A percentile compares a stretch with the other conserved stretches of the same genome.
Evolutionary conservation across 345 rosid genomes (phyloP).

Genomic region (Brassica juncea): DNA sequence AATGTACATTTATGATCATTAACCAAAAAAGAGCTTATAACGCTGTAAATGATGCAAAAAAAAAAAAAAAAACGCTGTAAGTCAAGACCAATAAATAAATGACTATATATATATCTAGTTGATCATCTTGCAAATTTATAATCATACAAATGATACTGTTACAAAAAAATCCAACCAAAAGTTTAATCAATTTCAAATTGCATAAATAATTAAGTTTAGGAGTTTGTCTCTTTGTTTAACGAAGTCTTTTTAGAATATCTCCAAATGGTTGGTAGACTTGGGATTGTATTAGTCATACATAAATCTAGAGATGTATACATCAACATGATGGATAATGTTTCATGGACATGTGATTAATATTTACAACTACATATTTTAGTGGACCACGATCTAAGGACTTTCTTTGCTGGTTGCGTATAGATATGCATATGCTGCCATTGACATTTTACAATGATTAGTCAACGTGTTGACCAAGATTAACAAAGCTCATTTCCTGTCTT

Average conservation of each 20-base stretch:
- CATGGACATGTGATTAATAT: conserved; percentile 13
- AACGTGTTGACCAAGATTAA: conserved; percentile 30
- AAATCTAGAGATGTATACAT: neutral
- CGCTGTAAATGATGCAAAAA: neutral
- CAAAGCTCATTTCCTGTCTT: conserved; percentile 21
- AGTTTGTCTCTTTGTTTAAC: conserved; percentile 35
- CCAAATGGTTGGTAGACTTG: conserved; percentile 25
- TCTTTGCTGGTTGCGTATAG: conserved; percentile 32
- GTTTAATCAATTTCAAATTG: conserved; percentile 25
- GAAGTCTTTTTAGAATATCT: neutral
- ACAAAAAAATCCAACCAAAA: conserved; percentile 25
- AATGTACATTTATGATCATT: neutral
- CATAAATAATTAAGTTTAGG: conserved; percentile 7
- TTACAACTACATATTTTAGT: neutral
- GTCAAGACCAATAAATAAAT: neutral
- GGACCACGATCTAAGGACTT: conserved; percentile 35
- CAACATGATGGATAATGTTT: neutral
- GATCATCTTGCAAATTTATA: conserved; percentile 3
- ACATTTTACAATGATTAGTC: conserved; percentile 33
- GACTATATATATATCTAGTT: neutral
- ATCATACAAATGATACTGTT: neutral
- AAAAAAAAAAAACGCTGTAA: neutral
- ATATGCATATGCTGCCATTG: conserved; percentile 34
- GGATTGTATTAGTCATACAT: conserved; percentile 10
- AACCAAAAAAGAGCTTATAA: neutral